Conservation (phyloP, 164 flowering plant genomes). For the Tetrastigma voinierianum region DNA sequence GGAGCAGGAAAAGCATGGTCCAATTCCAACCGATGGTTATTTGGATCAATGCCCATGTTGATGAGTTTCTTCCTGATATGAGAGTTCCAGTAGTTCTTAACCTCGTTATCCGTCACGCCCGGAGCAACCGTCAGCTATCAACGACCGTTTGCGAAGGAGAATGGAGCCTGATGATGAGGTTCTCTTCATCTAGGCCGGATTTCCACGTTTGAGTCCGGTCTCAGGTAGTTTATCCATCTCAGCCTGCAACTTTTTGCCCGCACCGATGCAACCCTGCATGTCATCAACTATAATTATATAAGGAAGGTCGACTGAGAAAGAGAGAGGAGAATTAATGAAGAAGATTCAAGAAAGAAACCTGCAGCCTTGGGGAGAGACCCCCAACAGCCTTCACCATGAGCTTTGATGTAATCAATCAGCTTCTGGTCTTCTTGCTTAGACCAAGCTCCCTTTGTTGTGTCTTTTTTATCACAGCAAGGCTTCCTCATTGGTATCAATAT, state of each 20-base stretch:
- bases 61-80: slow-evolving; percentile 15
- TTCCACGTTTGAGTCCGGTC: slow-evolving; percentile 19
- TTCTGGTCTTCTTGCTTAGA: slow-evolving; percentile 14
- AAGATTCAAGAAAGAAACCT: background rate
- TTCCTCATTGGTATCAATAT: slow-evolving; percentile 7
- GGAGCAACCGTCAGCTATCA: slow-evolving; percentile 23
- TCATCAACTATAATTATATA: background rate
- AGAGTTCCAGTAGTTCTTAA: slow-evolving; percentile 27
- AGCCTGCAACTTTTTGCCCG: slow-evolving; percentile 21
- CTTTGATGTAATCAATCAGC: slow-evolving; percentile 10
- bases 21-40: slow-evolving; percentile 14
- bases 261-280: slow-evolving; percentile 19
- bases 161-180: slow-evolving; percentile 24
- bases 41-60: slow-evolving; percentile 21
- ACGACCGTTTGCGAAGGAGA: slow-evolving; percentile 28
- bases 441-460: slow-evolving; percentile 18
- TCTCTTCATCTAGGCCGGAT: slow-evolving; percentile 22
- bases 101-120: slow-evolving; percentile 22
- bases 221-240: slow-evolving; percentile 20
- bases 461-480: slow-evolving; percentile 20
- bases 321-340: background rate
- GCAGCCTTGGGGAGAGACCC: slow-evolving; percentile 17
- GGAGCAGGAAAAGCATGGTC: slow-evolving; percentile 7
- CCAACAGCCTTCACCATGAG: slow-evolving; percentile 18
- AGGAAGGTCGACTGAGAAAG: background rate